phyloP scores from a whole-genome alignment of 2,329 filamentous ascomycete genomes.

The Ophiocordyceps australis region DNA sequence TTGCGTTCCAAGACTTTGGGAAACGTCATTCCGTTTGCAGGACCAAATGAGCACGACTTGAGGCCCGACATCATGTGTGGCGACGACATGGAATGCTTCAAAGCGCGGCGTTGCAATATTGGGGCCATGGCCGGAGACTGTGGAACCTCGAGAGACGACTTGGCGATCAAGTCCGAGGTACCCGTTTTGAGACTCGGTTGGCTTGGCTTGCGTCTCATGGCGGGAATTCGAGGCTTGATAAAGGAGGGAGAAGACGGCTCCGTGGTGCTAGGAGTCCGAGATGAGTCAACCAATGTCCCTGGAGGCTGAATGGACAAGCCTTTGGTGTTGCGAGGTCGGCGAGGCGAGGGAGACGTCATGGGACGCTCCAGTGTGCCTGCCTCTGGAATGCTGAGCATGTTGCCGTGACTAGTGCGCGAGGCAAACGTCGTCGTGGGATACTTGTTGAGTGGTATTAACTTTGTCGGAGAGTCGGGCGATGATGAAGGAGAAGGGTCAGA shows the following conservation, averaged over 20 bases:
- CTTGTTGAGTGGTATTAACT: constrained; percentile 51
- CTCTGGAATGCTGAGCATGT: constrained; percentile 23
- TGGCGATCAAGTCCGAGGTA: constrained; percentile 33
- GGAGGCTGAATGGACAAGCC: constrained; percentile 62
- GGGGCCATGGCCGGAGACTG: constrained; percentile 35
- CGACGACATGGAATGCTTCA: constrained; percentile 51
- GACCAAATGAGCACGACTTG: constrained; percentile 40
- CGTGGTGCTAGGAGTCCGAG: constrained; percentile 32
- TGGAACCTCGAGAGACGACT: constrained; percentile 32
- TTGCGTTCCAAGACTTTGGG: constrained; percentile 42
- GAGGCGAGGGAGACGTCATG: constrained; percentile 50
- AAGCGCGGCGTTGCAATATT: constrained; percentile 40
- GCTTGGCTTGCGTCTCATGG: constrained; percentile 57
- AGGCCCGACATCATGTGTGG: constrained; percentile 45
- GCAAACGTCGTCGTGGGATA: constrained; percentile 45
- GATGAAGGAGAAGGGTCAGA: constrained; percentile 84
- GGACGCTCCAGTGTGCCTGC: constrained; percentile 28
- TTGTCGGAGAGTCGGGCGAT: constrained; percentile 76
- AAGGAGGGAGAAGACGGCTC: constrained; percentile 60
- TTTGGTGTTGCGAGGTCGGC: constrained; percentile 68
- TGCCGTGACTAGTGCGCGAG: constrained; percentile 15
- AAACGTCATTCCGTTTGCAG: constrained; percentile 44
- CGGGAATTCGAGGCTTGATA: constrained; percentile 60
- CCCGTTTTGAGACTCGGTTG: constrained; percentile 62
- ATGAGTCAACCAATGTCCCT: constrained; percentile 23